A percentile compares a stretch with the other conserved stretches of the same genome.
phyloP scores from a whole-genome alignment of 345 rosid genomes.

The Nephelium lappaceum region DNA sequence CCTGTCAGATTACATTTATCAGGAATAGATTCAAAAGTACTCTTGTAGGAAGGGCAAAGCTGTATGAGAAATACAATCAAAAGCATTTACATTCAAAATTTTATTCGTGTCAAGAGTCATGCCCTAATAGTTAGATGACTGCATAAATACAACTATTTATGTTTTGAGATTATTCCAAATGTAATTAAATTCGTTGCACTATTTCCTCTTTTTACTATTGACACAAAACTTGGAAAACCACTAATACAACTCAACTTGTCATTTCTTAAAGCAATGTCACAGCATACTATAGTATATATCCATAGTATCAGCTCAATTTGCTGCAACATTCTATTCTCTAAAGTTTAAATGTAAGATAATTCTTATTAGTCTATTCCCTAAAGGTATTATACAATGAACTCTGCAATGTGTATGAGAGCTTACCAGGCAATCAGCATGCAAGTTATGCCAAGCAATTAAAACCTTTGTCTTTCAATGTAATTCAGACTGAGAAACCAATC shows the following conservation, averaged over 20 bases:
- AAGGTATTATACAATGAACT: conserved; percentile 10
- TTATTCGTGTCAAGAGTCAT: background rate
- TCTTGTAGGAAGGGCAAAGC: background rate
- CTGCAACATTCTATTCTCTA: background rate
- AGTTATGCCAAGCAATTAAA: conserved; percentile 93
- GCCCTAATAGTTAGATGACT: background rate
- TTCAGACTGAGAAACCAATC: conserved; percentile 77
- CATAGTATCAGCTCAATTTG: background rate
- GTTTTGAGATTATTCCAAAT: background rate
- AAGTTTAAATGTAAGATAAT: conserved; percentile 5
- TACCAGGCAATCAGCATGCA: conserved; percentile 97
- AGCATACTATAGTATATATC: too few species aligned
- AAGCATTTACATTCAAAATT: background rate
- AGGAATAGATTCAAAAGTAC: conserved; percentile 4
- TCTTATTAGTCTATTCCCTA: too few species aligned
- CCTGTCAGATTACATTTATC: conserved; percentile 44
- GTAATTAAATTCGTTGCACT: background rate
- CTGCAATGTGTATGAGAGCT: conserved; percentile 36
- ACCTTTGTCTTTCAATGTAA: conserved; percentile 67
- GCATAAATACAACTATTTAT: background rate
- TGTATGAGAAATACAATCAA: background rate
- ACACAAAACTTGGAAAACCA: too few species aligned
- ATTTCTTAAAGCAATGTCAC: too few species aligned
- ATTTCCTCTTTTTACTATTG: background rate
- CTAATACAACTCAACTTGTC: too few species aligned